These are phyloP conservation scores for Sistotremastrum suecicum DNA, from an alignment of 768 basidiomycete species.

Conservation along the genomic window DNA sequence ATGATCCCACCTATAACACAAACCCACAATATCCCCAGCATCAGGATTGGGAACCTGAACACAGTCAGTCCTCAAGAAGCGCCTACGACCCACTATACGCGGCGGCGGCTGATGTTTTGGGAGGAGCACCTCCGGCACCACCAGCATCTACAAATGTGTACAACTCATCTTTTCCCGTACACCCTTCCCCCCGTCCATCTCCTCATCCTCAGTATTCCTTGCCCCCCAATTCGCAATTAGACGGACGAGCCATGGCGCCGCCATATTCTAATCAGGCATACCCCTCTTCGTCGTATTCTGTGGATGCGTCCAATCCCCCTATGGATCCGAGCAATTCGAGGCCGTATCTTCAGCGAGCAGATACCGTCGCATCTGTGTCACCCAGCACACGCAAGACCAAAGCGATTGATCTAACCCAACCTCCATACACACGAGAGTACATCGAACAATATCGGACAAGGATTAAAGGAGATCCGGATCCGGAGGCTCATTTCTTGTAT, in stretches of 20 bases:
- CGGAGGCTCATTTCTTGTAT: conserved; percentile 93
- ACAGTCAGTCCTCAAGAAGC: conserved; percentile 8
- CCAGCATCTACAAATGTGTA: neutral
- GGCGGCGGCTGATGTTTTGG: conserved; percentile 70
- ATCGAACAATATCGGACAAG: conserved; percentile 96
- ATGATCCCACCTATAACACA: conserved; percentile 6
- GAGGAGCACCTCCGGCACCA: conserved; percentile 18
- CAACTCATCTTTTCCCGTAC: neutral
- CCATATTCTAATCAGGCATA: neutral
- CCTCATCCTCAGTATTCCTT: conserved; percentile 9
- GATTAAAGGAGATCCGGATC: conserved; percentile 96
- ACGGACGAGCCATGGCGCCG: neutral
- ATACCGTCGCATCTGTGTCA: conserved; percentile 40
- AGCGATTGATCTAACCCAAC: conserved; percentile 67
- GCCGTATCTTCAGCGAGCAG: conserved; percentile 40
- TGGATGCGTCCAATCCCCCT: conserved; percentile 2
- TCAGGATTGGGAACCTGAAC: conserved; percentile 3
- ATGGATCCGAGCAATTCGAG: conserved; percentile 31
- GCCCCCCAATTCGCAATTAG: conserved; percentile 11
- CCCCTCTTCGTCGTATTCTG: conserved; percentile 1
- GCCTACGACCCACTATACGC: conserved; percentile 51
- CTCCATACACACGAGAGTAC: conserved; percentile 89
- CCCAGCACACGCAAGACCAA: conserved; percentile 56
- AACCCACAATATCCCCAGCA: conserved; percentile 4
- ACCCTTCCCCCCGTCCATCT: conserved; percentile 9